phyloP scores from a whole-genome alignment of 768 basidiomycete genomes.

The Leccinum aurantiacum region DNA sequence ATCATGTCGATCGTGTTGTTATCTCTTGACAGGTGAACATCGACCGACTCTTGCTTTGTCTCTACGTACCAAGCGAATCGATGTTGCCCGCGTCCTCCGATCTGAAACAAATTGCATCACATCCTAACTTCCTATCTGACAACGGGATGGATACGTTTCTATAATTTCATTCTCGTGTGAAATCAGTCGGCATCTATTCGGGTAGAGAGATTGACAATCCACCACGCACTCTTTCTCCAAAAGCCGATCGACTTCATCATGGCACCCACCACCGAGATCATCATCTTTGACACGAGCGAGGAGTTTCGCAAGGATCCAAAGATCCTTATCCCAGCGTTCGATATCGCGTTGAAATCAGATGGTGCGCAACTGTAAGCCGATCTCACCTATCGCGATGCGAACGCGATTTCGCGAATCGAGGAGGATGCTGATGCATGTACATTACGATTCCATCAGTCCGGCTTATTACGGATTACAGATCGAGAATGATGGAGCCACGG shows the following conservation, averaged over 20 bases:
- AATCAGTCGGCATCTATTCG: not conserved
- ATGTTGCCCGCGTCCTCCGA: not conserved
- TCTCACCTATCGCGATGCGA: not conserved
- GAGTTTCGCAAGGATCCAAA: not conserved
- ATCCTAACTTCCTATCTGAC: no score
- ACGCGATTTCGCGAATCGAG: not conserved
- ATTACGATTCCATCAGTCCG: not conserved
- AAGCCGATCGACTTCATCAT: not conserved
- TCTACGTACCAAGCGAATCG: not conserved
- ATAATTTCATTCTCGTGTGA: no score
- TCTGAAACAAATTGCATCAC: no score
- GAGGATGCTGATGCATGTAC: not conserved
- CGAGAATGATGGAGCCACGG: slow-evolving; percentile 13
- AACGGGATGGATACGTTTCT: no score
- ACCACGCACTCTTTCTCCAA: not conserved
- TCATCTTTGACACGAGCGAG: not conserved
- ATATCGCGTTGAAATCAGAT: not conserved
- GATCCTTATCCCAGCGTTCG: not conserved
- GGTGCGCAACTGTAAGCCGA: not conserved
- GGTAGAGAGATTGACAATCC: not conserved
- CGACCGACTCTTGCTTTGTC: not conserved
- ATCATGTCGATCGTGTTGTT: not conserved
- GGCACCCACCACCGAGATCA: not conserved
- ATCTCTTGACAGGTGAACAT: not conserved
- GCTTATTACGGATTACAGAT: slow-evolving; percentile 17